A percentile compares a stretch with the other conserved stretches of the same genome.
Evolutionary conservation across 1,139 yeast species (phyloP).

Genomic region (Nadsonia starkeyi-henricii): DNA sequence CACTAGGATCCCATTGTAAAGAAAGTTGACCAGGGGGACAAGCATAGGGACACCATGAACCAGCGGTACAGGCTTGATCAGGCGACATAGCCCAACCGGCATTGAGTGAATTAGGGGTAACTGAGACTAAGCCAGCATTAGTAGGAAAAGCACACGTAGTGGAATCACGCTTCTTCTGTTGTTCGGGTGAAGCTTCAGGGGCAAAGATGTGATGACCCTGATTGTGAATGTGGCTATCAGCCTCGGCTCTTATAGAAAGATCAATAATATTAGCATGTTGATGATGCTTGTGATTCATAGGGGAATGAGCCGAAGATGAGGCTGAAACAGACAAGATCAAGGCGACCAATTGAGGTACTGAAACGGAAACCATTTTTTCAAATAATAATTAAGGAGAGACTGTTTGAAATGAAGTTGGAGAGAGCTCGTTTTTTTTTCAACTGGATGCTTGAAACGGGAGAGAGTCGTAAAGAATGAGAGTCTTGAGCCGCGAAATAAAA

Average conservation of each 20-base stretch:
- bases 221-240: background rate
- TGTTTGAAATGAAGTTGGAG: no score
- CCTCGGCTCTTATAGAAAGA: background rate
- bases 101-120: conserved; percentile 42
- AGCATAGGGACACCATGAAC: conserved; percentile 77
- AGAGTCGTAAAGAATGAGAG: background rate
- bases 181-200: background rate
- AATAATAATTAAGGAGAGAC: no score
- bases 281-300: background rate
- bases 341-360: background rate
- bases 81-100: conserved; percentile 86
- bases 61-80: conserved; percentile 59
- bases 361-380: no score
- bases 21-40: conserved; percentile 72
- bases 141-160: conserved; percentile 56
- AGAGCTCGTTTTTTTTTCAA: no score
- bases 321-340: background rate
- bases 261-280: background rate
- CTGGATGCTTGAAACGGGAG: background rate
- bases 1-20: conserved; percentile 61
- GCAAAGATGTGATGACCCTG: background rate
- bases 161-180: conserved; percentile 15
- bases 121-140: conserved; percentile 49
- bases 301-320: background rate
- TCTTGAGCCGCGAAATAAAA: background rate